phyloP scores from a whole-genome alignment of 129 eudicot species.

The Solidago caesia region DNA sequence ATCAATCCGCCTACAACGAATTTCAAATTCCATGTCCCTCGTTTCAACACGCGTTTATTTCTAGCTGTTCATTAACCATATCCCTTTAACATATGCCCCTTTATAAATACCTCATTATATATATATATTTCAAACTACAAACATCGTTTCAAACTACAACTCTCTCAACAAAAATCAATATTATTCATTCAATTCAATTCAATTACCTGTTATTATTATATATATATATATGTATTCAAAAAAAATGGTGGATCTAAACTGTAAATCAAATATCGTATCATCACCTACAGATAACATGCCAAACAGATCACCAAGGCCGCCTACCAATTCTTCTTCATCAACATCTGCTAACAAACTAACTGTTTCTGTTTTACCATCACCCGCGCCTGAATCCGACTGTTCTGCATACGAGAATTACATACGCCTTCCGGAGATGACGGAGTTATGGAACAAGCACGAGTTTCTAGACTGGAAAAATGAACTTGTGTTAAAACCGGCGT shows the following conservation, averaged over 20 bases:
- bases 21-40: constrained; percentile 35
- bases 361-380: constrained; percentile 45
- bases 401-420: constrained; percentile 56
- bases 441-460: constrained; percentile 43
- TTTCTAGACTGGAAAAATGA: constrained; percentile 64
- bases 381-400: constrained; percentile 59
- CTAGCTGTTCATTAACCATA: constrained; percentile 18
- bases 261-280: constrained; percentile 57
- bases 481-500: constrained; percentile 57
- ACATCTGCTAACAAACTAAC: constrained; percentile 39
- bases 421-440: constrained; percentile 51
- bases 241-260: constrained; percentile 70
- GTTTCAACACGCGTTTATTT: constrained; percentile 45
- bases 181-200: too few relatives aligned
- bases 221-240: not conserved
- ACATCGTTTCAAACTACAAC: constrained; percentile 9
- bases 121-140: not conserved
- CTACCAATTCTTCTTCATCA: not conserved
- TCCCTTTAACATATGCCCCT: constrained; percentile 7
- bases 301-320: constrained; percentile 53
- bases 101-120: constrained; percentile 21
- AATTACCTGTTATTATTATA: too few relatives aligned
- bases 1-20: not conserved
- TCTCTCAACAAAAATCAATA: constrained; percentile 5
- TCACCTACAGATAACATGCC: constrained; percentile 41